Evolutionary conservation across 441 rosid genomes (phyloP).

Genomic region (Dalechampia spathulata): DNA sequence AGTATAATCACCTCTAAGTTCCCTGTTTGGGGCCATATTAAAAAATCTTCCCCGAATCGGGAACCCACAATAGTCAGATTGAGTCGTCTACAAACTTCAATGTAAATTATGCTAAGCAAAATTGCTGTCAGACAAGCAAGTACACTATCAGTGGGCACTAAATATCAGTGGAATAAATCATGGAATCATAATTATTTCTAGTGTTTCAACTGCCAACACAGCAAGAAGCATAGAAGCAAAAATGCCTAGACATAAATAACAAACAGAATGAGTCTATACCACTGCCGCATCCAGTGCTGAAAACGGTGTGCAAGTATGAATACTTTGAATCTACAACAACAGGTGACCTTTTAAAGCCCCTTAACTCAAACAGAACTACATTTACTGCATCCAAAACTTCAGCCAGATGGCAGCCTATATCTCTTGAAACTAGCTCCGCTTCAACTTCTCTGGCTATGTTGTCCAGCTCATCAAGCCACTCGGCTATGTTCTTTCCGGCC

Average conservation of each 20-base stretch:
- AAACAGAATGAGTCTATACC: constrained; percentile 38
- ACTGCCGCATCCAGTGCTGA: constrained; percentile 61
- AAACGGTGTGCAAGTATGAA: constrained; percentile 71
- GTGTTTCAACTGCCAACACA: background rate
- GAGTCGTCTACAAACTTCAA: constrained; percentile 78
- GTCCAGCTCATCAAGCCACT: constrained; percentile 66
- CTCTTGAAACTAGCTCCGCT: constrained; percentile 70
- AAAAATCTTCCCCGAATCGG: constrained; percentile 88
- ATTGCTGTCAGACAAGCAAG: constrained; percentile 48
- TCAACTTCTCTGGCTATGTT: constrained; percentile 71
- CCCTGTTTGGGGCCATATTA: constrained; percentile 83
- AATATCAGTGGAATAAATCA: constrained; percentile 1
- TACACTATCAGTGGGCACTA: constrained; percentile 8
- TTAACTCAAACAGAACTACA: constrained; percentile 59
- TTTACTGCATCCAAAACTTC: constrained; percentile 81
- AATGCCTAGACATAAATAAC: background rate
- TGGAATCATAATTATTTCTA: background rate
- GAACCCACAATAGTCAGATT: constrained; percentile 80
- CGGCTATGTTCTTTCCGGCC: constrained; percentile 49
- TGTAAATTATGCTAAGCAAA: constrained; percentile 86
- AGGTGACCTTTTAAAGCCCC: constrained; percentile 72
- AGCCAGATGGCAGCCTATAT: constrained; percentile 67
- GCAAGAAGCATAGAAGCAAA: constrained; percentile 4
- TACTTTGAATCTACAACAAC: constrained; percentile 56
- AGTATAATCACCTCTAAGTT: constrained; percentile 56